phyloP scores from a whole-genome alignment of 495 filamentous ascomycete genomes.

The Aspergillus bertholletiae region DNA sequence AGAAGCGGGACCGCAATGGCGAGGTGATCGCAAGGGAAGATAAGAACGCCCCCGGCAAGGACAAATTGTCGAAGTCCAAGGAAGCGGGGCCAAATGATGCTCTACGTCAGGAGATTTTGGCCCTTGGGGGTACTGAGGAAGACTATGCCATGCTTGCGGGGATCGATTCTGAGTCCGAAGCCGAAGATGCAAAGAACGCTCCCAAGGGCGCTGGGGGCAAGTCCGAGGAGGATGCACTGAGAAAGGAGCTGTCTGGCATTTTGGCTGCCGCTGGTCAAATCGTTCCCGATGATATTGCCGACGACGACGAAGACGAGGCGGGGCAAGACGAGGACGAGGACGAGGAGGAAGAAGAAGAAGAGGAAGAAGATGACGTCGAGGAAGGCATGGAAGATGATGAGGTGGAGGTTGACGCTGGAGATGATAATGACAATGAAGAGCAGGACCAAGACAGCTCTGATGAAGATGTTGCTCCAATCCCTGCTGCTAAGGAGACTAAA shows the following conservation, averaged over 20 bases:
- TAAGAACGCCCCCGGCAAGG: slow-evolving; percentile 23
- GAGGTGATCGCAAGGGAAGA: slow-evolving; percentile 42
- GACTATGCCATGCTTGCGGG: slow-evolving; percentile 65
- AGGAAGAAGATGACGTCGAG: too few relatives aligned
- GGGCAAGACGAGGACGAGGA: slow-evolving; percentile 27
- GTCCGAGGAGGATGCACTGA: slow-evolving; percentile 32
- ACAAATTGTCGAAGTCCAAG: slow-evolving; percentile 21
- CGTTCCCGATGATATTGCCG: slow-evolving; percentile 38
- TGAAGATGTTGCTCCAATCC: slow-evolving; percentile 13
- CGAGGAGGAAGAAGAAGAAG: slow-evolving; percentile 31
- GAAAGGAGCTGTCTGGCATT: slow-evolving; percentile 42
- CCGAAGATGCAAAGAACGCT: slow-evolving; percentile 32
- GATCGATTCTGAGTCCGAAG: slow-evolving; percentile 60
- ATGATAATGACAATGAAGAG: slow-evolving; percentile 19
- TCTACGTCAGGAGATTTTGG: slow-evolving; percentile 68
- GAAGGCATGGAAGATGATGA: slow-evolving; percentile 36
- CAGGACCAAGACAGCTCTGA: slow-evolving; percentile 10
- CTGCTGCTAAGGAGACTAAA: slow-evolving; percentile 8
- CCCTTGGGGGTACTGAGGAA: slow-evolving; percentile 73
- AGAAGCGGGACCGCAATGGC: slow-evolving; percentile 50
- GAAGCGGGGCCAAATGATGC: slow-evolving; percentile 27
- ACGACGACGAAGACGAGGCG: slow-evolving; percentile 44
- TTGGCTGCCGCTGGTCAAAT: slow-evolving; percentile 42
- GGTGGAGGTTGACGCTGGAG: slow-evolving; percentile 32
- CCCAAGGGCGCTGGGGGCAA: slow-evolving; percentile 18